Conservation (phyloP, 768 basidiomycete genomes). For the Naematelia encephala region DNA sequence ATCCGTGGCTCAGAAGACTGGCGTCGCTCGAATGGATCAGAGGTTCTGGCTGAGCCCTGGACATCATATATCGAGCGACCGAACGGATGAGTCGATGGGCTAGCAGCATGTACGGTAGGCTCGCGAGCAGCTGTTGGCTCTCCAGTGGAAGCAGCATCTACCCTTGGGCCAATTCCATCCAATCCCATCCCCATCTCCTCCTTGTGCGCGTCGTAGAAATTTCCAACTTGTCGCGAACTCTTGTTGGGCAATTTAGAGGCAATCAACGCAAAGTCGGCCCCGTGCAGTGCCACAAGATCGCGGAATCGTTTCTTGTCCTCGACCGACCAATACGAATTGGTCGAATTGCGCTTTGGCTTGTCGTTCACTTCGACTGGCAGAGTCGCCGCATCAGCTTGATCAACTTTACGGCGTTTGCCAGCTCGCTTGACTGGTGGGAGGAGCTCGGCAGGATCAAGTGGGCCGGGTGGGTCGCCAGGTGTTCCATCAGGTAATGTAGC, state of each 20-base stretch:
- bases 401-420: slow-evolving; percentile 16
- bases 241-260: slow-evolving; percentile 59
- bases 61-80: slow-evolving; percentile 23
- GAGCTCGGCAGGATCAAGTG: slow-evolving; percentile 20
- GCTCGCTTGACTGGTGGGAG: slow-evolving; percentile 38
- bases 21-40: neutral
- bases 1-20: slow-evolving; percentile 20
- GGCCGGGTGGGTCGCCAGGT: slow-evolving; percentile 1
- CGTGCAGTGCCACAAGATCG: slow-evolving; percentile 61
- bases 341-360: slow-evolving; percentile 17
- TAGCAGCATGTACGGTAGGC: neutral
- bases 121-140: too few relatives aligned
- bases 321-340: slow-evolving; percentile 61
- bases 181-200: slow-evolving; percentile 43
- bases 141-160: neutral
- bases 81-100: neutral
- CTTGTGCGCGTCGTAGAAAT: slow-evolving; percentile 43
- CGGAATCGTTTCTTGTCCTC: slow-evolving; percentile 64
- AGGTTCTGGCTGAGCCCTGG: neutral
- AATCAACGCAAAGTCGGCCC: slow-evolving; percentile 67
- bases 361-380: neutral
- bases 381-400: neutral
- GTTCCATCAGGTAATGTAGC: neutral
- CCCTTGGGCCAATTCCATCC: slow-evolving; percentile 1
- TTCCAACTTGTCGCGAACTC: slow-evolving; percentile 50